These are phyloP conservation scores for Daphne laureola DNA, from an alignment of 441 rosid genomes.

Conservation along the genomic window DNA sequence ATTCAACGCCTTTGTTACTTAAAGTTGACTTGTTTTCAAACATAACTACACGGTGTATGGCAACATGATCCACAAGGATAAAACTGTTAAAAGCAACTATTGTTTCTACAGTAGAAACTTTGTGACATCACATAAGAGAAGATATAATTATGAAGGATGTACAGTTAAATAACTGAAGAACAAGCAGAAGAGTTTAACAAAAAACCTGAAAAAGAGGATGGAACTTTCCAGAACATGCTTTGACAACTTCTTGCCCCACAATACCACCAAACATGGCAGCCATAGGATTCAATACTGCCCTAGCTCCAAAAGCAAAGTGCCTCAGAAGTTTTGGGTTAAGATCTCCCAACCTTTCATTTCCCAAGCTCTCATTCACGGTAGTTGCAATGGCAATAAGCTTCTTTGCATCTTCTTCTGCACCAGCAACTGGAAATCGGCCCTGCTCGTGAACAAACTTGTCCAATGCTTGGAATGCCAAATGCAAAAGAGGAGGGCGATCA, in stretches of 20 bases:
- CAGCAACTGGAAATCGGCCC: constrained; percentile 75
- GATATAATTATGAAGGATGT: no score
- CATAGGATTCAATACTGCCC: constrained; percentile 89
- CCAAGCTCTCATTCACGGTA: constrained; percentile 41
- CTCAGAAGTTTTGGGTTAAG: constrained; percentile 56
- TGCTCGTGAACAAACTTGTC: constrained; percentile 55
- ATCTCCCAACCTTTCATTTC: constrained; percentile 59
- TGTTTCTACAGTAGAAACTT: no score
- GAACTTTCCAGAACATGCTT: constrained; percentile 94
- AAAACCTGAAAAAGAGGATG: constrained; percentile 85
- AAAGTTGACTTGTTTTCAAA: no score
- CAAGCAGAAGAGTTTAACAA: background rate
- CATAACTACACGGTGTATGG: no score
- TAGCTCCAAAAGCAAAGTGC: constrained; percentile 81
- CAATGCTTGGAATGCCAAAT: constrained; percentile 83
- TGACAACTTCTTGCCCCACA: constrained; percentile 92
- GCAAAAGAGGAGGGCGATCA: constrained; percentile 81
- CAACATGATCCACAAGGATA: no score
- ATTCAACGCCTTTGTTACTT: no score
- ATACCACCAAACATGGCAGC: constrained; percentile 97
- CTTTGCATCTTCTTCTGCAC: constrained; percentile 79
- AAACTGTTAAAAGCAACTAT: no score
- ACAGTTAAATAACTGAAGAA: no score
- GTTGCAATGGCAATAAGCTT: constrained; percentile 52
- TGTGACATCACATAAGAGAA: no score